Percentiles rank a stretch among this genome's conserved stretches.
Conservation (phyloP, 192 early-diverging fungal species). For the Dimargaris xerosporica region DNA sequence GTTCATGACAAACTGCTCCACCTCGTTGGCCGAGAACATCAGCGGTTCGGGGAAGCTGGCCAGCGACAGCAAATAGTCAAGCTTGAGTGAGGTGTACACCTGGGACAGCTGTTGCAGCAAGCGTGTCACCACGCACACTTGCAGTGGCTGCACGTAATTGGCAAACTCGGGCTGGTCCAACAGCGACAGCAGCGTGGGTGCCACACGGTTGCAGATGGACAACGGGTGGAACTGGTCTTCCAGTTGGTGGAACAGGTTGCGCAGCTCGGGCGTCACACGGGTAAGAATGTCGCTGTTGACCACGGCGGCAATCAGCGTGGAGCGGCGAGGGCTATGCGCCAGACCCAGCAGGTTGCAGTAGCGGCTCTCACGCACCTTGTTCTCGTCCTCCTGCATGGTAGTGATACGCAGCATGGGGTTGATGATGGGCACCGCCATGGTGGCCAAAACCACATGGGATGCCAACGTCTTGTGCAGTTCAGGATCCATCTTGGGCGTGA, state of each 20-base stretch:
- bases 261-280: constrained; percentile 75
- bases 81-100: constrained; percentile 94
- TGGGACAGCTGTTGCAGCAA: constrained; percentile 95
- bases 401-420: constrained; percentile 58
- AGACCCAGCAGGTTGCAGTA: constrained; percentile 81
- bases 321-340: constrained; percentile 66
- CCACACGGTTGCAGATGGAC: constrained; percentile 93
- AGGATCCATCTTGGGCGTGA: constrained; percentile 63
- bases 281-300: constrained; percentile 70
- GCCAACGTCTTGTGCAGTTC: constrained; percentile 83
- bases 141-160: constrained; percentile 87
- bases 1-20: constrained; percentile 99
- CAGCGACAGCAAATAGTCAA: constrained; percentile 81
- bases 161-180: constrained; percentile 55
- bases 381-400: constrained; percentile 55
- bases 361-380: constrained; percentile 63
- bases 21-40: constrained; percentile 66
- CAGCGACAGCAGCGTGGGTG: constrained; percentile 58
- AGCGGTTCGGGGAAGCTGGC: constrained; percentile 76
- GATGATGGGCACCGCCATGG: constrained; percentile 93
- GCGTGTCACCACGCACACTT: constrained; percentile 92
- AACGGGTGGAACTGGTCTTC: constrained; percentile 99
- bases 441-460: constrained; percentile 82
- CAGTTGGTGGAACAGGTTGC: constrained; percentile 84
- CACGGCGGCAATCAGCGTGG: constrained; percentile 80